These are phyloP conservation scores for Helichrysum umbraculigerum DNA, from an alignment of 129 eudicot species.

Conservation along the genomic window DNA sequence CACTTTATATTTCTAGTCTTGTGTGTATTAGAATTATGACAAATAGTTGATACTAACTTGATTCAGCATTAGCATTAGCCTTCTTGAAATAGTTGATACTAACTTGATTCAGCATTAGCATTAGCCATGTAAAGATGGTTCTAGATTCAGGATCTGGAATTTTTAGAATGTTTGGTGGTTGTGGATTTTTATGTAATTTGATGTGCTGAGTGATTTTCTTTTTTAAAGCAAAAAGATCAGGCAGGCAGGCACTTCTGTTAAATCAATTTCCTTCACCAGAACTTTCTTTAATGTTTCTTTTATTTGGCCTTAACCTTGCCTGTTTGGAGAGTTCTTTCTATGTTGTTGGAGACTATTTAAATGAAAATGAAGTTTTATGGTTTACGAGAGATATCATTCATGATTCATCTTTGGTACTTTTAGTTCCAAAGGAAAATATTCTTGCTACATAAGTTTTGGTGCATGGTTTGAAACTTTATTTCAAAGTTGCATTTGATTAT, in stretches of 20 bases:
- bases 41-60: not conserved
- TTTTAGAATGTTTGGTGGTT: not conserved
- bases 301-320: not conserved
- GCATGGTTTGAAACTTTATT: too few species aligned
- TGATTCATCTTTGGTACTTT: not conserved
- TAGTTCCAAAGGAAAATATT: not conserved
- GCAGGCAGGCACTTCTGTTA: not conserved
- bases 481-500: not conserved
- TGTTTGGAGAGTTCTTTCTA: not conserved
- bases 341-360: not conserved
- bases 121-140: not conserved
- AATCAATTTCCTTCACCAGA: not conserved
- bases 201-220: not conserved
- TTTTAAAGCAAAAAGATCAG: not conserved
- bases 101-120: not conserved
- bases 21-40: not conserved
- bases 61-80: not conserved
- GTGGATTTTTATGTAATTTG: not conserved
- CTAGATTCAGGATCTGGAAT: not conserved
- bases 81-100: not conserved
- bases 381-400: not conserved
- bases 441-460: not conserved
- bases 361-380: not conserved
- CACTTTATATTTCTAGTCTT: constrained; percentile 3
- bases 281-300: not conserved